Evolutionary conservation across 2,329 filamentous ascomycete genomes (phyloP), one percentile per base, ranked within the genome.

Genomic region (Magnaporthales sp.): DNA sequence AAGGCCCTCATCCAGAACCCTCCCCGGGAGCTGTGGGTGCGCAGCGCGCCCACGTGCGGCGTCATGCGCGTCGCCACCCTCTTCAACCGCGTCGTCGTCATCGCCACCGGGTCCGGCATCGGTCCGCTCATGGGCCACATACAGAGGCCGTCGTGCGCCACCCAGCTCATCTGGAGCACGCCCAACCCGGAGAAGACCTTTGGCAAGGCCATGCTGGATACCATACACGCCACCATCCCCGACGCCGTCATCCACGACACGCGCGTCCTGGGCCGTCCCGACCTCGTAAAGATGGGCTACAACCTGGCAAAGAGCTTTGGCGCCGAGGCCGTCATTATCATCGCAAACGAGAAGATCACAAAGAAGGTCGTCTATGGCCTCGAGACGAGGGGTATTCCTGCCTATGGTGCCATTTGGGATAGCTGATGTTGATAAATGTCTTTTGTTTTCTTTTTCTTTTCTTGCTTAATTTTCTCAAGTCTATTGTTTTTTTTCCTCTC

Each of bases 51-150:
- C 1, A 79, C 82, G 11, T 80, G 78, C 63, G 86, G 86, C 63
- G 83, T 88, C 24, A 79, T 85, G 46, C 81, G 84, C 67, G 77
- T 85, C 63, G 83, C 85, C 67, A 77, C 80, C 3, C 77, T 89
- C 5, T 88, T 88, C 76, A 76, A 75, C 62, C 78, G 77, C 9
- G 76, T 88, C 65, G 76, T 89, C 27, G 74, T 89, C 63, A 82
- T 89, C 1, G 83, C 83, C 2, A 89, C 86, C 0, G 86, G 86
- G 1, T 86, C 84, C 0, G 86, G 86, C 2, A 87, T 89, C 66
- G 86, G 85, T 0, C 86, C 86, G 0, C 84, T 82, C 0, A 74
- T 87, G 32, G 84, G 83, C 1, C 80, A 88, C 68, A 75, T 70
- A 81, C 84, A 6, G 79, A 2, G 67, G 64, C 68, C 67, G 2